These are phyloP conservation scores for Chaetomium globosum DNA, from an alignment of 2,329 filamentous ascomycete species.

Conservation along the genomic window DNA sequence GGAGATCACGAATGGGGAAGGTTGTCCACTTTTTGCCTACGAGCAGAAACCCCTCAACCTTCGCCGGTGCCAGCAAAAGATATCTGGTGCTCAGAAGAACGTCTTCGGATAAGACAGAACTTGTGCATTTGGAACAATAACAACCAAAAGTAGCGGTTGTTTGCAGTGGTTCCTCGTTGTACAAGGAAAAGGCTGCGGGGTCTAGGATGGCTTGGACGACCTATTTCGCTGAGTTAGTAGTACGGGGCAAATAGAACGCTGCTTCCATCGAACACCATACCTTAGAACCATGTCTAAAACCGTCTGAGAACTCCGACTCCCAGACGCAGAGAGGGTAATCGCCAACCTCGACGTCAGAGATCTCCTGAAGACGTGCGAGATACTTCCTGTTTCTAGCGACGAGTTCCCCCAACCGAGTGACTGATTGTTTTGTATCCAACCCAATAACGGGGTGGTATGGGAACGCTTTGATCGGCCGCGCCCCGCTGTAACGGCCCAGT, in stretches of 20 bases:
- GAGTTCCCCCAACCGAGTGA: neutral
- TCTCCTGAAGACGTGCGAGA: neutral
- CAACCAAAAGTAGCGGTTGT: neutral
- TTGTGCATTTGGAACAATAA: constrained; percentile 4
- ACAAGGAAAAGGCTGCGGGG: neutral
- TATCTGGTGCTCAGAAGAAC: neutral
- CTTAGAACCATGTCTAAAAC: too few species aligned
- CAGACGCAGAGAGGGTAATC: neutral
- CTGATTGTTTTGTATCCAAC: neutral
- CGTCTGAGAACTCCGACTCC: neutral
- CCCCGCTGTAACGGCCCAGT: neutral
- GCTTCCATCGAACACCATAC: neutral
- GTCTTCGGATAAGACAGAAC: neutral
- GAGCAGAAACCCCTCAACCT: neutral
- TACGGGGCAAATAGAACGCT: neutral
- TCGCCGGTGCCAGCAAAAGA: constrained; percentile 8
- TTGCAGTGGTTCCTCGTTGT: neutral
- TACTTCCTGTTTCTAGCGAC: neutral
- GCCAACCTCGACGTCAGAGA: neutral
- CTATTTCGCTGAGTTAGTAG: neutral
- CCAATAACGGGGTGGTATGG: neutral
- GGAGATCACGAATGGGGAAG: neutral
- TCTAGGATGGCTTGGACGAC: neutral
- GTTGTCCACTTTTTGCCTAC: neutral
- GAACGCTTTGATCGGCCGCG: neutral